Evolutionary conservation across 1,139 yeast species (phyloP), one percentile per base, ranked within the genome.

Genomic region (Saccharomycopsis hybrid): DNA sequence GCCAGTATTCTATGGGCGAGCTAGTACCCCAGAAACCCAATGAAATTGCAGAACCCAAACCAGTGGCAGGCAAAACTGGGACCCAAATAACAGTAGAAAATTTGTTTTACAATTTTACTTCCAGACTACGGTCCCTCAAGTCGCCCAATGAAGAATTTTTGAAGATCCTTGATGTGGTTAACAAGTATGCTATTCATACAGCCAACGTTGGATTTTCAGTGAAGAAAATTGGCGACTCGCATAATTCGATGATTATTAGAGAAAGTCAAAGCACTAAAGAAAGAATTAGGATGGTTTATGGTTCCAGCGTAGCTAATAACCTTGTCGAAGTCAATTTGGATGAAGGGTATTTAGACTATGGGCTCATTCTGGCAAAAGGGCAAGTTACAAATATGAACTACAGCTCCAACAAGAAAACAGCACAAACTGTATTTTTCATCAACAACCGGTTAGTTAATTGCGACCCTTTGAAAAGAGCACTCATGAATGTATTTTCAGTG

Each of bases 81-180:
- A 92, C 98, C 0, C 89, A 83, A 55, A 77, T 94, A 40, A 67
- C 76, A 0, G 95, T 89, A 3, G 97, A 89, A 62, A 96, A 92
- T 62, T 69, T 94, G 53, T 94, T 94, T 61, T 94, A 84, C 66
- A 94, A 92, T 61, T 78, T 85, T 30, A 95, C 96, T 0, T 78
- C 95, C 0, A 73, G 98, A 49, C 65, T 83, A 39, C 71, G 83
- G 47, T 77, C 95, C 0, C 67, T 90, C 49, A 73, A 74, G 54
- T 75, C 86, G 0, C 73, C 83, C 29, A 73, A 73, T 55, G 97
- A 88, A 25, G 98, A 92, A 61, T 85, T 80, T 60, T 65, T 80
- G 11, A 79, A 77, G 58, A 83, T 92, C 4, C 65, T 92, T 43
- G 97, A 92, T 57, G 88, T 92, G 2, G 79, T 87, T 1, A 89